These are phyloP conservation scores for Dendrothele bispora DNA, from an alignment of 768 basidiomycete genomes.

Conservation along the genomic window DNA sequence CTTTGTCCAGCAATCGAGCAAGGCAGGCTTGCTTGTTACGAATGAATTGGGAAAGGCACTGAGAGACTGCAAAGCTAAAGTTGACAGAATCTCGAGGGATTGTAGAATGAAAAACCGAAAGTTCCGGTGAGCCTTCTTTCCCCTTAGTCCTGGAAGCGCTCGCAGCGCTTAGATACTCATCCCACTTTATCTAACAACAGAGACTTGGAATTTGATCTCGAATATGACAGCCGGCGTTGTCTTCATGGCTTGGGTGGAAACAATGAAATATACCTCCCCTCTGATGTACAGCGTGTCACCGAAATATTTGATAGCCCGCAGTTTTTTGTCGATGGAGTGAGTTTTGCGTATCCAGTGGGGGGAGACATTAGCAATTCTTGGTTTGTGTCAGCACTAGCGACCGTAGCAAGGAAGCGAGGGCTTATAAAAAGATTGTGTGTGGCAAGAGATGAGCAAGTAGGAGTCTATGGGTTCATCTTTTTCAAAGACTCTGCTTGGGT, in stretches of 20 bases:
- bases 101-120: too few relatives aligned
- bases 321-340: slow-evolving; percentile 46
- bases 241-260: slow-evolving; percentile 39
- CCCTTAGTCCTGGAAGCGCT: too few relatives aligned
- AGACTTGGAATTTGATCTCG: slow-evolving; percentile 58
- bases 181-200: too few relatives aligned
- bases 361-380: slow-evolving; percentile 54
- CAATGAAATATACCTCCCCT: slow-evolving; percentile 21
- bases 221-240: slow-evolving; percentile 38
- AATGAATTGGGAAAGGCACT: too few relatives aligned
- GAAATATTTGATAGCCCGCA: slow-evolving; percentile 52
- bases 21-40: too few relatives aligned
- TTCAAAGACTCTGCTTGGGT: slow-evolving; percentile 53
- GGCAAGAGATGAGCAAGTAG: slow-evolving; percentile 49
- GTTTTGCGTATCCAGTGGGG: slow-evolving; percentile 46
- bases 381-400: slow-evolving; percentile 52
- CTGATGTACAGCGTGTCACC: slow-evolving; percentile 46
- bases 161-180: too few relatives aligned
- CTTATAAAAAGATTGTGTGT: slow-evolving; percentile 55
- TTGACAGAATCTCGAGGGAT: too few relatives aligned
- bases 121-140: too few relatives aligned
- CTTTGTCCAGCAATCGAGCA: too few relatives aligned
- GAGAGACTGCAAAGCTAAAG: too few relatives aligned
- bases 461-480: slow-evolving; percentile 61
- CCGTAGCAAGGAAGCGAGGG: slow-evolving; percentile 41